phyloP scores from a whole-genome alignment of 768 basidiomycete species.

The Leucogyrophana mollusca region DNA sequence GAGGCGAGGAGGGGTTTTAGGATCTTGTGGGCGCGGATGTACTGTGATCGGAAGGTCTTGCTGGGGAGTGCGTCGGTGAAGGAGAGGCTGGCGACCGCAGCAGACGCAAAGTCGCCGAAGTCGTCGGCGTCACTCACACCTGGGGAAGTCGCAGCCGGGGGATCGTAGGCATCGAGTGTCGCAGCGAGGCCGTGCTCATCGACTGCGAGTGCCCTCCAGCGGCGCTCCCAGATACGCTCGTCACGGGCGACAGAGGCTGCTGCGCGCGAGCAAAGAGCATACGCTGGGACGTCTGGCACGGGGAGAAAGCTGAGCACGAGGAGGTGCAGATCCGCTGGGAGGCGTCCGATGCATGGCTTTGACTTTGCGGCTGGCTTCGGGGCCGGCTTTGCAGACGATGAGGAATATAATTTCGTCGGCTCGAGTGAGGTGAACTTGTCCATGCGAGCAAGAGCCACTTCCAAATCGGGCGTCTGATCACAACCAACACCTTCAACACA shows the following conservation, averaged over 20 bases:
- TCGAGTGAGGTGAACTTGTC: slow-evolving; percentile 88
- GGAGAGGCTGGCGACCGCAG: slow-evolving; percentile 14
- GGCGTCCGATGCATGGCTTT: slow-evolving; percentile 59
- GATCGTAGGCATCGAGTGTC: slow-evolving; percentile 52
- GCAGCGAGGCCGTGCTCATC: slow-evolving; percentile 41
- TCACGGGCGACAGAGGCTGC: slow-evolving; percentile 62
- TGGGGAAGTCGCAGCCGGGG: slow-evolving; percentile 50
- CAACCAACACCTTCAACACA: too few species aligned
- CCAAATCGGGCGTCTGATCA: too few species aligned
- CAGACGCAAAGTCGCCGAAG: slow-evolving; percentile 80
- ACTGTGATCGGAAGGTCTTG: slow-evolving; percentile 50
- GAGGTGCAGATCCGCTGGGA: slow-evolving; percentile 77
- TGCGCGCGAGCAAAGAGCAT: slow-evolving; percentile 66
- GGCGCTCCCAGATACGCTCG: slow-evolving; percentile 75
- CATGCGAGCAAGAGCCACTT: too few species aligned
- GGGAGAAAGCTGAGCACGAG: slow-evolving; percentile 72
- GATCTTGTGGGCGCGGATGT: slow-evolving; percentile 62
- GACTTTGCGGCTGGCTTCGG: slow-evolving; percentile 20
- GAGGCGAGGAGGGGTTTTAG: slow-evolving; percentile 59
- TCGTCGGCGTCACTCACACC: slow-evolving; percentile 66
- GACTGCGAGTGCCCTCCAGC: slow-evolving; percentile 63
- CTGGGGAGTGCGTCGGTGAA: slow-evolving; percentile 14
- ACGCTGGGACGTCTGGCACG: slow-evolving; percentile 76
- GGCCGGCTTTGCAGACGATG: slow-evolving; percentile 8
- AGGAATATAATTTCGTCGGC: slow-evolving; percentile 52